phyloP scores from a whole-genome alignment of 1,284 basidiomycete species.

The Thecaphora thlaspeos region DNA sequence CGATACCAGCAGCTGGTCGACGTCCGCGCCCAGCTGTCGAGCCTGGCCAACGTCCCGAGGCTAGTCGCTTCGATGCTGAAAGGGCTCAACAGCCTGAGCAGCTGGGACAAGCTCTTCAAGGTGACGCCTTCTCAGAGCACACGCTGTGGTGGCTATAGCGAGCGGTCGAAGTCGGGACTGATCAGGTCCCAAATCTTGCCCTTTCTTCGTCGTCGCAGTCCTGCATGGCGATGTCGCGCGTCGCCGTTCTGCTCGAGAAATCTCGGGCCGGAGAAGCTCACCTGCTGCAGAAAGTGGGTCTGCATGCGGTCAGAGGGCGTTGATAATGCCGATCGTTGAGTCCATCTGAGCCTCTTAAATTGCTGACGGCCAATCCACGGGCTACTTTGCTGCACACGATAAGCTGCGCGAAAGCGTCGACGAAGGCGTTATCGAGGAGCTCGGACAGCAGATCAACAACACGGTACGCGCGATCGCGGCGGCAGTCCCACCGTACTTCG shows the following conservation, averaged over 20 bases:
- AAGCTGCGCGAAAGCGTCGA: too few species aligned
- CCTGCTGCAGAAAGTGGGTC: not conserved
- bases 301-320: too few species aligned
- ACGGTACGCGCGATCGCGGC: too few species aligned
- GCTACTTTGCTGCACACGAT: too few species aligned
- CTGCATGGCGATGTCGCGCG: slow-evolving; percentile 20
- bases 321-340: too few species aligned
- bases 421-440: not conserved
- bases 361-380: too few species aligned
- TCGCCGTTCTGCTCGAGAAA: slow-evolving; percentile 11
- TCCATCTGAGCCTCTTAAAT: too few species aligned
- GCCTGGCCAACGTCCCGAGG: slow-evolving; percentile 15
- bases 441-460: slow-evolving; percentile 6
- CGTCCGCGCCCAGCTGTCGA: slow-evolving; percentile 11
- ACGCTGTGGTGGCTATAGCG: not conserved
- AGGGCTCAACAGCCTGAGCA: slow-evolving; percentile 11
- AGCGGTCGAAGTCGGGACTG: too few species aligned
- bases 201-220: too few species aligned
- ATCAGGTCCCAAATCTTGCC: not conserved
- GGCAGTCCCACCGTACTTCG: too few species aligned
- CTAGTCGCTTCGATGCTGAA: slow-evolving; percentile 18
- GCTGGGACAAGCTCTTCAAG: slow-evolving; percentile 17
- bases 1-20: slow-evolving; percentile 7
- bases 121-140: slow-evolving; percentile 3
- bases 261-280: slow-evolving; percentile 2